Percentiles rank a stretch among this genome's conserved stretches.
These are phyloP conservation scores for Yarrowia porcina DNA, from an alignment of 805 yeast species.

Conservation along the genomic window DNA sequence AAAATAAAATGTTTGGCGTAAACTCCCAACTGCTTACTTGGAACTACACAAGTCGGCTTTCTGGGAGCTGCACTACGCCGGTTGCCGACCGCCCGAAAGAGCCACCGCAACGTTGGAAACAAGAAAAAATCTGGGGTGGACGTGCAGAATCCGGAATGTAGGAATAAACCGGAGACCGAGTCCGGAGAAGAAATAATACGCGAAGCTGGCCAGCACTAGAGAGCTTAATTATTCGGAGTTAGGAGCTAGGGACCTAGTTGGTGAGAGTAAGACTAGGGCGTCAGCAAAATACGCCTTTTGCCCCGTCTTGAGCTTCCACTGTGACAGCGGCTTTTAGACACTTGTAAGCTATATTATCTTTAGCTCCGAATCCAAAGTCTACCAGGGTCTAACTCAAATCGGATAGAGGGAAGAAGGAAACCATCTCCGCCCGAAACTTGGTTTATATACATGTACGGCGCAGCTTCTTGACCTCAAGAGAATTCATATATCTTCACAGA, in stretches of 20 bases:
- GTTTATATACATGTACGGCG: slow-evolving; percentile 13
- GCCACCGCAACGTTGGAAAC: slow-evolving; percentile 1
- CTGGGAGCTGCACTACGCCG: background rate
- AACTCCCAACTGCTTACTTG: background rate
- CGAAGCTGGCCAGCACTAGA: background rate
- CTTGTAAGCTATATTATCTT: background rate
- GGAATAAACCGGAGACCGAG: background rate
- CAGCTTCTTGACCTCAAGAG: background rate
- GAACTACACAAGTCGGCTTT: background rate
- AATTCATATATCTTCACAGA: background rate
- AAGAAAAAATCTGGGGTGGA: background rate
- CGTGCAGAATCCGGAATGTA: slow-evolving; percentile 12
- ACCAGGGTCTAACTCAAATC: slow-evolving; percentile 1
- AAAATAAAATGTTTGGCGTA: no score
- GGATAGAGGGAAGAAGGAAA: background rate
- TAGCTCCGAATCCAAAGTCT: background rate
- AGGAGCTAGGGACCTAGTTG: background rate
- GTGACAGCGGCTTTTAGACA: background rate
- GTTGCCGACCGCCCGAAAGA: slow-evolving; percentile 1
- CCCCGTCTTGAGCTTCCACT: background rate
- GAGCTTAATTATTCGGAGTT: background rate
- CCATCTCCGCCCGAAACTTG: slow-evolving; percentile 8
- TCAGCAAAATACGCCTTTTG: background rate
- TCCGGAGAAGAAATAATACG: background rate
- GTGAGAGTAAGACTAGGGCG: background rate